Percentiles rank a stretch among this genome's conserved stretches.
These are phyloP conservation scores for Aphanomyces astaci DNA, from an alignment of 352 stramenopile species.

Conservation along the genomic window DNA sequence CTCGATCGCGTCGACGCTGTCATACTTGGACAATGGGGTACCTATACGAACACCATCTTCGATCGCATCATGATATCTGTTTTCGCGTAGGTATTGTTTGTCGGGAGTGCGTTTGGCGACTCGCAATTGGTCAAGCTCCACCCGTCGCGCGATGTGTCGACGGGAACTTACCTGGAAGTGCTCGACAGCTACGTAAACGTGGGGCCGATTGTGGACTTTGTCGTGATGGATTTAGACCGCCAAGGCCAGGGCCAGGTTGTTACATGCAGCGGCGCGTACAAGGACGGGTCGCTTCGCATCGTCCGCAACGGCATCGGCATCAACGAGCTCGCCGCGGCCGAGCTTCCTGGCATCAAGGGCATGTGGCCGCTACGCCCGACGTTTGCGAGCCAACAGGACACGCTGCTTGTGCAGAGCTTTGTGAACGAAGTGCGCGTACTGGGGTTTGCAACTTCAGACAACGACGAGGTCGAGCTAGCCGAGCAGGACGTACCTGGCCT, in stretches of 20 bases:
- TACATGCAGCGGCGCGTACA: constrained; percentile 93
- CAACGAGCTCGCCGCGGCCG: constrained; percentile 91
- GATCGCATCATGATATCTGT: neutral
- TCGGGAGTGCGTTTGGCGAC: constrained; percentile 91
- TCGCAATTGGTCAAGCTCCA: constrained; percentile 93
- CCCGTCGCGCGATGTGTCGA: constrained; percentile 55
- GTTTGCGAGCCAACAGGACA: constrained; percentile 86
- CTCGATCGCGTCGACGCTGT: constrained; percentile 84
- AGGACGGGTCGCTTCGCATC: constrained; percentile 94
- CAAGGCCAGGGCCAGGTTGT: constrained; percentile 94
- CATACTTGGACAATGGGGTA: constrained; percentile 90
- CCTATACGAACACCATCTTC: neutral
- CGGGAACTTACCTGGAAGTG: constrained; percentile 85
- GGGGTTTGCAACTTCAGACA: constrained; percentile 80
- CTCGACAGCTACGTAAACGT: constrained; percentile 97
- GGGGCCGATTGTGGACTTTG: constrained; percentile 98
- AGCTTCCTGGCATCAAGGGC: constrained; percentile 95
- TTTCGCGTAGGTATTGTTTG: constrained; percentile 73
- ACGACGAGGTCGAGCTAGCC: constrained; percentile 82
- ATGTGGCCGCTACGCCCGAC: constrained; percentile 92
- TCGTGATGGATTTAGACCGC: constrained; percentile 91
- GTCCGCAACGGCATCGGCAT: constrained; percentile 99
- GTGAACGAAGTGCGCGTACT: constrained; percentile 94
- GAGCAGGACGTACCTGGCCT: constrained; percentile 88
- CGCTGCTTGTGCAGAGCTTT: constrained; percentile 95